Evolutionary conservation across 805 yeast species (phyloP).

Genomic region (Pichia kluyveri): DNA sequence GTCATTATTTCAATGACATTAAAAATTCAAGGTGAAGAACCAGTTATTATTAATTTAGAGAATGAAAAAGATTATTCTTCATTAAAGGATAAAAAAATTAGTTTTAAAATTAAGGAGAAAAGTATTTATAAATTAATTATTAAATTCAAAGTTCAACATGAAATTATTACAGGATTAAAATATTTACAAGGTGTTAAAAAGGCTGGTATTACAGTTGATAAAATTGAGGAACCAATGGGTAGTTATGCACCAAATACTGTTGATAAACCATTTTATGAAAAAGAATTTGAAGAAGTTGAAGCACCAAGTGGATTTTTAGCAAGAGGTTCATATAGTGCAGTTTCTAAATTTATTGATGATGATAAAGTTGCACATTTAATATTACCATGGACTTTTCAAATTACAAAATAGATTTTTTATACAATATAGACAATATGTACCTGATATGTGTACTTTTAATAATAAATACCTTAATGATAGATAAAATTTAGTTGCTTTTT

Average conservation of each 20-base stretch:
- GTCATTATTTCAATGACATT: slow-evolving; percentile 73
- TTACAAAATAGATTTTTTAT: slow-evolving; percentile 38
- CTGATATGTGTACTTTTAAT: too few species aligned
- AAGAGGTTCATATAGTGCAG: slow-evolving; percentile 76
- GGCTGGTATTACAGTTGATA: slow-evolving; percentile 81
- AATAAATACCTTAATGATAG: too few species aligned
- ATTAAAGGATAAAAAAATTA: slow-evolving; percentile 42
- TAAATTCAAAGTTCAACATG: slow-evolving; percentile 75
- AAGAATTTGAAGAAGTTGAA: slow-evolving; percentile 61
- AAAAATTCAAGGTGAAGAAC: slow-evolving; percentile 55
- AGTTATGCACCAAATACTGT: slow-evolving; percentile 83
- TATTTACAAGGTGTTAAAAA: slow-evolving; percentile 80
- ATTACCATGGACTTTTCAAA: slow-evolving; percentile 80
- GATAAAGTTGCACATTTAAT: slow-evolving; percentile 66
- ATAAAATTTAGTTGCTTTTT: too few species aligned
- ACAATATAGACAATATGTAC: background rate
- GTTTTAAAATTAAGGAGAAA: slow-evolving; percentile 72
- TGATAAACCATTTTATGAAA: slow-evolving; percentile 73
- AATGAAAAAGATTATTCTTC: slow-evolving; percentile 45
- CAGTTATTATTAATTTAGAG: slow-evolving; percentile 63
- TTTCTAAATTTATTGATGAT: slow-evolving; percentile 79
- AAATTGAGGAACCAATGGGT: slow-evolving; percentile 80
- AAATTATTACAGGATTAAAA: slow-evolving; percentile 78
- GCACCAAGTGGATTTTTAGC: slow-evolving; percentile 89
- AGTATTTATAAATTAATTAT: slow-evolving; percentile 63